Evolutionary conservation across 2,329 filamentous ascomycete species (phyloP), one percentile per base, ranked within the genome.

Genomic region (Aspergillus bombycis): DNA sequence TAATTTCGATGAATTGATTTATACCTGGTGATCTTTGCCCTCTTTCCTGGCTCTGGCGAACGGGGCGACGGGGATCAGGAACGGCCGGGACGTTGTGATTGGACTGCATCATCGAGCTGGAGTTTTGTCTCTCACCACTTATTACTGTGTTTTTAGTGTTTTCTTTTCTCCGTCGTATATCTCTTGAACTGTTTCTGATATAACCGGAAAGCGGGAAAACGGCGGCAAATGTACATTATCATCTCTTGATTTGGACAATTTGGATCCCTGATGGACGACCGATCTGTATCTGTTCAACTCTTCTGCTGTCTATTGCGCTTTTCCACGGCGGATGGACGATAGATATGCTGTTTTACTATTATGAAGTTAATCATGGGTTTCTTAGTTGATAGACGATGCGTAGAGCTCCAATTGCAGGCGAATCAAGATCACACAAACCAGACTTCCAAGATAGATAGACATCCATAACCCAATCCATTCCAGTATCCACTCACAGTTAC

Each of bases 171-270:
- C 60, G 62, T 66, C 67, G 62, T 67, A 64, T 71, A 68, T 70
- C 57, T 67, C 60, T 64, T 62, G 57, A 61, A 58, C 41, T 65
- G 62, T 65, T 67, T 67, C 63, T 63, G 65, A 67, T 65, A 65
- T 66, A 65, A 58, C 64, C 58, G 66, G 64, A 66, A 63, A 65
- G 64, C 62, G 65, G 65, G 66, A 66, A 71, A 71, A 68, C 68
- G 74, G 70, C 70, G 71, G 70, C 72, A 71, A 75, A 72, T 77
- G 74, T 77, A 77, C 72, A 77, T 77, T 77, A 77, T 75, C 60
- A 75, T 73, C 64, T 68, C 61, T 62, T 68, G 62, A 58, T 65
- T 60, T 68, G 65, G 65, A 71, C 66, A 65, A 63, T 67, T 62
- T 68, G 57, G 65, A 67, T 67, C 62, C 58, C 60, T 52, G 60